These are phyloP conservation scores for Colletotrichum limetticola DNA, from an alignment of 2,329 filamentous ascomycete species.

Conservation along the genomic window DNA sequence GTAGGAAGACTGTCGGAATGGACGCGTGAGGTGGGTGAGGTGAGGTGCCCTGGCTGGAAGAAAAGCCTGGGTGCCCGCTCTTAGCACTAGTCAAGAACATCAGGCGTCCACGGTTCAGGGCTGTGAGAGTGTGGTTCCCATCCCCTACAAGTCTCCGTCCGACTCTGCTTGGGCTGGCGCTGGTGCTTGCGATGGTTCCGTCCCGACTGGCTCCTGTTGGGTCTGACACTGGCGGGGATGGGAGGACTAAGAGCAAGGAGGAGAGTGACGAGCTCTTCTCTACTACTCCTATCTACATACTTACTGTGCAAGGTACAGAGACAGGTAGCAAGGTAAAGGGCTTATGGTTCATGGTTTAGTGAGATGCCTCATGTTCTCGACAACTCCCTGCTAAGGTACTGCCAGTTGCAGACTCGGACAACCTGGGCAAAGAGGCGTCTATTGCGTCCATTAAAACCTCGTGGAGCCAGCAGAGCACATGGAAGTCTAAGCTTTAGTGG, in stretches of 20 bases:
- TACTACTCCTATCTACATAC: background rate
- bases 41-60: background rate
- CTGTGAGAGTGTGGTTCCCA: background rate
- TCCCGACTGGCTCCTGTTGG: background rate
- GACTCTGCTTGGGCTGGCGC: background rate
- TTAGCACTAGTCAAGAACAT: background rate
- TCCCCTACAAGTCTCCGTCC: background rate
- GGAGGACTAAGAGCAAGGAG: background rate
- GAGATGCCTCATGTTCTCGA: background rate
- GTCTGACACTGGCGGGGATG: background rate
- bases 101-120: background rate
- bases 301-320: no score
- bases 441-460: slow-evolving; percentile 14
- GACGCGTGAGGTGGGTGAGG: background rate
- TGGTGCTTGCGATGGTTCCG: background rate
- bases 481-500: slow-evolving; percentile 29
- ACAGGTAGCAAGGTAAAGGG: background rate
- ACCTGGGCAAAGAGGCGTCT: background rate
- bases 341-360: background rate
- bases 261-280: background rate
- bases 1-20: background rate
- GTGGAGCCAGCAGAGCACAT: slow-evolving; percentile 17
- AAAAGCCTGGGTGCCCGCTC: background rate
- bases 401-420: background rate
- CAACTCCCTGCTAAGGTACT: background rate